Conservation (phyloP, 2,329 filamentous ascomycete species). For the Colletotrichum tropicicola region DNA sequence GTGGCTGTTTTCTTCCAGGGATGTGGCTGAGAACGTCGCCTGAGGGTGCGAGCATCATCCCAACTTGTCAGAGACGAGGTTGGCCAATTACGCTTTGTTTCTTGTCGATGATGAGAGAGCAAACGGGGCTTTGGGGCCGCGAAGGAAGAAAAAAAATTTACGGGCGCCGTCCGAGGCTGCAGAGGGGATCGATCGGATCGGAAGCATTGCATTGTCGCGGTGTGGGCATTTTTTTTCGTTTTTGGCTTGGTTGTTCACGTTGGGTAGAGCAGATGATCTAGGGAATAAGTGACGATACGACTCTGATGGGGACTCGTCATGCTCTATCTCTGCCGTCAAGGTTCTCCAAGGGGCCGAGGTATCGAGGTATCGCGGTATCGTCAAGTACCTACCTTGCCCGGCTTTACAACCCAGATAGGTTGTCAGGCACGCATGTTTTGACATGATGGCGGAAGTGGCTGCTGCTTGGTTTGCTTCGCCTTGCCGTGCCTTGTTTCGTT, state of each 20-base stretch:
- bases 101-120: constrained; percentile 1
- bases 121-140: constrained; percentile 11
- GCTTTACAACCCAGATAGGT: too few species aligned
- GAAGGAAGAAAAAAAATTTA: neutral
- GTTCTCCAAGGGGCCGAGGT: neutral
- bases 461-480: constrained; percentile 7
- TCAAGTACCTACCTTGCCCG: too few species aligned
- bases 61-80: constrained; percentile 14
- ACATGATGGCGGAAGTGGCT: constrained; percentile 8
- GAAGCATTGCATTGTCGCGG: neutral
- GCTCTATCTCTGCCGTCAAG: constrained; percentile 2
- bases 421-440: neutral
- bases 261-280: constrained; percentile 20
- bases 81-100: constrained; percentile 27
- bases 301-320: constrained; percentile 23
- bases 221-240: constrained; percentile 8
- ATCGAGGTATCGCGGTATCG: too few species aligned
- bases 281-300: constrained; percentile 22
- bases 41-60: constrained; percentile 27
- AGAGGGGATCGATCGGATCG: constrained; percentile 26
- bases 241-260: neutral
- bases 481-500: constrained; percentile 3
- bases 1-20: constrained; percentile 26
- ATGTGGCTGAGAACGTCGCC: constrained; percentile 26
- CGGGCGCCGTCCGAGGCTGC: neutral